These are phyloP conservation scores for Yarrowia deformans DNA, from an alignment of 805 yeast species.

Conservation along the genomic window DNA sequence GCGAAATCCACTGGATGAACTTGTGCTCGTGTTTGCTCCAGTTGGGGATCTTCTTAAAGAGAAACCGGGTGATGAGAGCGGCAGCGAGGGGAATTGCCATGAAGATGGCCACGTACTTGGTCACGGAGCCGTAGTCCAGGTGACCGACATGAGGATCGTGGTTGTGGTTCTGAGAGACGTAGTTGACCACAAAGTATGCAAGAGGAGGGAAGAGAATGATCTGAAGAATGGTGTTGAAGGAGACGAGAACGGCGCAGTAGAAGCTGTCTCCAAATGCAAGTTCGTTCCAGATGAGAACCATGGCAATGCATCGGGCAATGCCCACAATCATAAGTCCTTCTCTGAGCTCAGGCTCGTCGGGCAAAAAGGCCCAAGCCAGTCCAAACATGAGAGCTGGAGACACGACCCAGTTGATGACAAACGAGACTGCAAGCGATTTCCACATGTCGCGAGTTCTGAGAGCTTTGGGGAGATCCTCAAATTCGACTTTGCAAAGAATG, in stretches of 20 bases:
- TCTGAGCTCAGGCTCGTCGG: conserved; percentile 58
- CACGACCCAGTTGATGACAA: conserved; percentile 61
- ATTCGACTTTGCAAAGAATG: conserved; percentile 61
- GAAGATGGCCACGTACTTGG: conserved; percentile 60
- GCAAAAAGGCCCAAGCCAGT: conserved; percentile 60
- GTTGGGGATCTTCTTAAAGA: conserved; percentile 48
- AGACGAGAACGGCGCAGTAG: conserved; percentile 61
- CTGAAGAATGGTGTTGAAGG: conserved; percentile 60
- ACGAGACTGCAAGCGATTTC: conserved; percentile 53
- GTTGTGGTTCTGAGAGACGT: conserved; percentile 50
- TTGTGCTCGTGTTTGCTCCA: conserved; percentile 49
- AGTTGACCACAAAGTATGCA: conserved; percentile 57
- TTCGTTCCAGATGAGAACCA: conserved; percentile 67
- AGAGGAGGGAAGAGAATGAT: conserved; percentile 62
- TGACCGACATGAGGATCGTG: conserved; percentile 43
- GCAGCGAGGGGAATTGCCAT: conserved; percentile 61
- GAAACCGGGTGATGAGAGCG: conserved; percentile 56
- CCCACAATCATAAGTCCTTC: conserved; percentile 67
- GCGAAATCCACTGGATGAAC: conserved; percentile 55
- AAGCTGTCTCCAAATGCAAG: conserved; percentile 61
- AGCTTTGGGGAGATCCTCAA: conserved; percentile 55
- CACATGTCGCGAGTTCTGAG: conserved; percentile 45
- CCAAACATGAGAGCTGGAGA: conserved; percentile 66
- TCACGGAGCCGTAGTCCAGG: conserved; percentile 53
- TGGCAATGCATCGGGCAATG: conserved; percentile 66